Conservation (phyloP, 305 asterid species). For the Fraxinus baroniana region DNA sequence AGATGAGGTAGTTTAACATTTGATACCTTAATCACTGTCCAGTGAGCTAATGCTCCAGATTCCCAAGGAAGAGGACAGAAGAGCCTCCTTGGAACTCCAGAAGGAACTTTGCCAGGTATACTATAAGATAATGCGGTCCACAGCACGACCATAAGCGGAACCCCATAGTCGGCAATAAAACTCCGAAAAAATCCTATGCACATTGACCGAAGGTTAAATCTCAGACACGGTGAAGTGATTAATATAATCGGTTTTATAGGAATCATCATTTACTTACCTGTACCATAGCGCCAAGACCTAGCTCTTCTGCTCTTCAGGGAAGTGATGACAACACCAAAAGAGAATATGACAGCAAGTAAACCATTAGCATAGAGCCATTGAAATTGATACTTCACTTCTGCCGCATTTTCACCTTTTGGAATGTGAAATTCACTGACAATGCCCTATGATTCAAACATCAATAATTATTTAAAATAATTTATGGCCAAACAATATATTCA, state of each 20-base stretch:
- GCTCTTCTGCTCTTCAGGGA: conserved; percentile 72
- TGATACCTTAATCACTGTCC: conserved; percentile 72
- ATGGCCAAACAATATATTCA: not conserved
- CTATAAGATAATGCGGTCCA: conserved; percentile 69
- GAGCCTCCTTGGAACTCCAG: conserved; percentile 83
- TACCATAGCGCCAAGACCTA: conserved; percentile 83
- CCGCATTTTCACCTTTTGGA: conserved; percentile 56
- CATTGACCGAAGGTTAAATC: not conserved
- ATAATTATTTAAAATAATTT: conserved; percentile 1
- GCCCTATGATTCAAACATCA: conserved; percentile 51
- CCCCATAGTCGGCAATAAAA: conserved; percentile 83
- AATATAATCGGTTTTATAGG: not conserved
- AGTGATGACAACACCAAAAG: conserved; percentile 62
- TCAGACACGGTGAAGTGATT: not conserved
- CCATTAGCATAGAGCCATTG: conserved; percentile 86
- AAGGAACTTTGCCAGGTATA: conserved; percentile 56
- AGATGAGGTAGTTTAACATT: not conserved
- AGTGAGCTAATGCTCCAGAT: conserved; percentile 59
- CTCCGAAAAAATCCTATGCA: conserved; percentile 61
- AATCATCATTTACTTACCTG: conserved; percentile 40
- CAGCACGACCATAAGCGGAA: conserved; percentile 70
- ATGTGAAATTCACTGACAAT: conserved; percentile 62
- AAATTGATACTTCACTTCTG: conserved; percentile 54
- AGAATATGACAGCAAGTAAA: conserved; percentile 65
- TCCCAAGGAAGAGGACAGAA: conserved; percentile 79